phyloP scores from a whole-genome alignment of 306 rosid genomes.

The Sindora glabra region DNA sequence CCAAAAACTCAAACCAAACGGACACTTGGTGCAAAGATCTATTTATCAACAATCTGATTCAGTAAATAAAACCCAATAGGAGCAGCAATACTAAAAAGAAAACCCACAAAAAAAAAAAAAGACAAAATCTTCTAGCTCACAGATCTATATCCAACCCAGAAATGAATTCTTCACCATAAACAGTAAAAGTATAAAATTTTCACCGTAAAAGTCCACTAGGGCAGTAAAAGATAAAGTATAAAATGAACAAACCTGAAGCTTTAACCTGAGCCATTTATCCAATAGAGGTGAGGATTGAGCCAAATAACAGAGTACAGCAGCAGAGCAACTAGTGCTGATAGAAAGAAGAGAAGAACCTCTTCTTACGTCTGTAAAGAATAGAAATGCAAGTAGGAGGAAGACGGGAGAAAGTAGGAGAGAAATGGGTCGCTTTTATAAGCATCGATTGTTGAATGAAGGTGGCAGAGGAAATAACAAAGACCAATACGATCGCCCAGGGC shows the following conservation, averaged over 20 bases:
- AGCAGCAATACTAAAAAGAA: not conserved
- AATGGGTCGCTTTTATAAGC: conserved; percentile 16
- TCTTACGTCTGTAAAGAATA: not conserved
- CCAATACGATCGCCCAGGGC: not conserved
- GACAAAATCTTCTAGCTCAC: conserved; percentile 27
- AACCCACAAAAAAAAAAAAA: conserved; percentile 15
- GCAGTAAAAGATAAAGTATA: conserved; percentile 9
- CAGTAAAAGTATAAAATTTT: not conserved
- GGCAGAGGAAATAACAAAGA: not conserved
- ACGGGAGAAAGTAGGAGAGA: conserved; percentile 23
- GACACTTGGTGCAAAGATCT: no score
- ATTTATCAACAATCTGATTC: conserved; percentile 23
- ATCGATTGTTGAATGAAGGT: not conserved
- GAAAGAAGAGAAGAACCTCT: not conserved
- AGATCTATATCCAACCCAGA: conserved; percentile 20
- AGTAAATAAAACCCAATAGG: not conserved
- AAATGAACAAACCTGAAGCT: conserved; percentile 42
- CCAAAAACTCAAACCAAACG: not conserved
- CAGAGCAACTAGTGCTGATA: conserved; percentile 1
- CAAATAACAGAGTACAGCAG: conserved; percentile 30
- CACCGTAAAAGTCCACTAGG: not conserved
- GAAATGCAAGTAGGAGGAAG: not conserved
- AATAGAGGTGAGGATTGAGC: not conserved
- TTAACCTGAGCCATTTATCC: conserved; percentile 40
- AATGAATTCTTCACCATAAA: not conserved